A percentile compares a stretch with the other conserved stretches of the same genome.
Evolutionary conservation across 2,329 filamentous ascomycete species (phyloP).

Genomic region (Aspergillus puulaauensis): DNA sequence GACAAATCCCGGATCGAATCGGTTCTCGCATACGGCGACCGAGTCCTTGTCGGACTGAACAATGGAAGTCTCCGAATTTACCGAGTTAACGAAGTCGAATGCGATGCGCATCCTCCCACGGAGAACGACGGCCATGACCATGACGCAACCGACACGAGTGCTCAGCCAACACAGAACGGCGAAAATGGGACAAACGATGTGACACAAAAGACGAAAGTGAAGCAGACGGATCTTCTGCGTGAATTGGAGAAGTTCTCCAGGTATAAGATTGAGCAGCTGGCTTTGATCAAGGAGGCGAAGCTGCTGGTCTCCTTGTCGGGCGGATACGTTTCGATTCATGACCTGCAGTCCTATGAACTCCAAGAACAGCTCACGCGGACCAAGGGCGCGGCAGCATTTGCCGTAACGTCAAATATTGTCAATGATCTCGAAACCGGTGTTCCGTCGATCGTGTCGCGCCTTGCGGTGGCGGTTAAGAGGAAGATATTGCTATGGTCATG

Average conservation of each 20-base stretch:
- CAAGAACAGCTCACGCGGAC: conserved; percentile 79
- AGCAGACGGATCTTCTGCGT: conserved; percentile 77
- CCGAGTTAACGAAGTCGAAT: conserved; percentile 70
- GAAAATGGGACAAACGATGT: conserved; percentile 4
- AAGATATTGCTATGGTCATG: conserved; percentile 89
- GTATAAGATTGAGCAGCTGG: conserved; percentile 86
- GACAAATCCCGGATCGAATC: conserved; percentile 98
- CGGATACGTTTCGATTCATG: conserved; percentile 83
- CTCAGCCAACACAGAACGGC: conserved; percentile 16
- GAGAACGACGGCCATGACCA: conserved; percentile 18
- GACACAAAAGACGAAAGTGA: conserved; percentile 33
- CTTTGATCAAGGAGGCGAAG: conserved; percentile 92
- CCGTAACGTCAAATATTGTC: conserved; percentile 92
- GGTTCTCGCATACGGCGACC: conserved; percentile 88
- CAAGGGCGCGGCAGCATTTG: conserved; percentile 85
- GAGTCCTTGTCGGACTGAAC: conserved; percentile 87
- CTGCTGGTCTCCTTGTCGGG: conserved; percentile 89
- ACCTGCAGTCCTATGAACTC: conserved; percentile 79
- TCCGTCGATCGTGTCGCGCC: conserved; percentile 84
- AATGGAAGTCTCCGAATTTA: conserved; percentile 88
- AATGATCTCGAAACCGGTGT: conserved; percentile 85
- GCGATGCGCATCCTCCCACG: conserved; percentile 33
- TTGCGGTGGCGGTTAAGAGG: conserved; percentile 91
- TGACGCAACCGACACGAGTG: conserved; percentile 3
- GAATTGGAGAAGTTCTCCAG: conserved; percentile 94